Base-by-base conservation (phyloP, 2,329 filamentous ascomycete species). In the Calonectria pseudoreteaudii region DNA sequence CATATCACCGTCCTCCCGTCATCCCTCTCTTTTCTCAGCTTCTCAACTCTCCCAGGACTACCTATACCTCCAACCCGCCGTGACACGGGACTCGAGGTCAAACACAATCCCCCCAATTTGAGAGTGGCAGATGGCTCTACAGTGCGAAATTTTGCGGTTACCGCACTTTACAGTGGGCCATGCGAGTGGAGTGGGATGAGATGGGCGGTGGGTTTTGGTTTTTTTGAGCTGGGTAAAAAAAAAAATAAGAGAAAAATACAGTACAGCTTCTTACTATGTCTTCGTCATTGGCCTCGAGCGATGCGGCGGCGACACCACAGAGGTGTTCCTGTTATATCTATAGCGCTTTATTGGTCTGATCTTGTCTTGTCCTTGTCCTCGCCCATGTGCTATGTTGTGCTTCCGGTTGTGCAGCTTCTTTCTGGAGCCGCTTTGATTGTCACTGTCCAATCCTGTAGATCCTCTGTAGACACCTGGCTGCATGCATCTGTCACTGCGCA, bases 351-450 rank as follows among this genome's bases (percentile, higher is more conserved):
- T 41, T 72, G 53, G 60, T n/a, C 60, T 76, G 65, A 53, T 56
- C 49, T 50, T 50, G 56, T 26, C 66, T 68, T 53, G 41, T 34
- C 52, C 47, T 34, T 70, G 44, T 72, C 56, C 56, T 60, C n/a
- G 34, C 36, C 34, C n/a, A 64, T 76, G 70, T 69, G 73, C 74
- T 75, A 78, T 79, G 77, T 79, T 79, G 76, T 79, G 77, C 77
- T 78, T 79, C 68, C 74, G 53, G 56, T 77, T 79, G 69, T 78
- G 75, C 76, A 78, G 66, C 52, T 47, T 74, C 62, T 47, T 38
- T 68, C 58, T 64, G 74, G 76, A 76, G 75, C 76, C 75, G 53
- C 62, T 72, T 68, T 6, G 14, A 20, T 58, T 62, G 26, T 74
- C 66, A 26, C 64, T 79, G 76, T 73, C 58, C 68, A 75, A 74